Evolutionary conservation across 176 grass and related monocot genomes (phyloP), one percentile per base, ranked within the genome.

Genomic region (Saccharum spontaneum): DNA sequence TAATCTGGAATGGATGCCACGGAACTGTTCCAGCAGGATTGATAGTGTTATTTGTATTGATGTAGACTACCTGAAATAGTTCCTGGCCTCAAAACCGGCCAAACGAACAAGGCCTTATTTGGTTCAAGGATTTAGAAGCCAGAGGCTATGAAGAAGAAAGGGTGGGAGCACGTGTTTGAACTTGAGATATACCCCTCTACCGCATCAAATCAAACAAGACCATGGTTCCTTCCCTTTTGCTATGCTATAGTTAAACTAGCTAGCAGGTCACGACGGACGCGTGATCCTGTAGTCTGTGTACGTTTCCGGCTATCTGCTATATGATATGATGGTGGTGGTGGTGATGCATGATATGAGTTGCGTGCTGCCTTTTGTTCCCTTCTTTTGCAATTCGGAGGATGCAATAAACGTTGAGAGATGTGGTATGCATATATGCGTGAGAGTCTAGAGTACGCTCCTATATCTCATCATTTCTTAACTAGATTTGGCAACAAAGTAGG

Each of bases 261-360:
- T 8, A 23, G 23, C 3, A 0, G 64, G 10, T 33, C 75, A 74
- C 61, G 38, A 59, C 30, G 69, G 59, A 49, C 46, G 76, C 69
- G 69, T 85, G 82, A 17, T 31, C 80, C 67, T 75, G 24, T 26
- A 14, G 24, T 46, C 55, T 69, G 78, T 46, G 62, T 28, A 69
- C 73, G 30, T 30, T 55, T 77, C 62, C 6, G 34, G 37, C 49
- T 39, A 70, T 30, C 26, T 36, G 23, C 59, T 62, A 26, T 62
- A 62, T 26, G 10, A 62, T 62, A 62, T 61, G 59, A 8, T 61
- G 59, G 4, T 62, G n/a, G 49, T 52, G 15, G n/a, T 26, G 59
- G n/a, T 62, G n/a, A 26, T 62, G 59, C 59, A 26, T 62, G 59
- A 57, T 46, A 62, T 68, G 71, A 68, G 26, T 55, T 45, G 80